These are phyloP conservation scores for Cryptomeria japonica DNA, from an alignment of 75 land plant species.

Conservation along the genomic window DNA sequence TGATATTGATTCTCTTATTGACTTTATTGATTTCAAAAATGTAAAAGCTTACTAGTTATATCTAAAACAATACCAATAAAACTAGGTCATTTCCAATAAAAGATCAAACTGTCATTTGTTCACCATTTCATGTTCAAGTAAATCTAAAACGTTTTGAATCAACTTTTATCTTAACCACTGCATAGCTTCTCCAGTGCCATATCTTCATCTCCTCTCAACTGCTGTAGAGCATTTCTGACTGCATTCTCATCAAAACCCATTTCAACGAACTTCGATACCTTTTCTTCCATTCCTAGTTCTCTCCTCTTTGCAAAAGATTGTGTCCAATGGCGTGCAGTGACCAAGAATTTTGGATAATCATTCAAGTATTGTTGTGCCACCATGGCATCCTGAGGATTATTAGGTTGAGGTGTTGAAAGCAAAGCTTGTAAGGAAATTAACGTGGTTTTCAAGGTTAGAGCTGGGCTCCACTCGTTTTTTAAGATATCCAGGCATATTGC, in stretches of 20 bases:
- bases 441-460: slow-evolving; percentile 88
- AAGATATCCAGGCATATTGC: slow-evolving; percentile 95
- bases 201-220: background rate
- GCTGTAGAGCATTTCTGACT: background rate
- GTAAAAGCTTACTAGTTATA: no score
- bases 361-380: slow-evolving; percentile 84
- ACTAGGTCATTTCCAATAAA: no score
- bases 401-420: slow-evolving; percentile 92
- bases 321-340: slow-evolving; percentile 93
- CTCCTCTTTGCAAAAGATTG: slow-evolving; percentile 82
- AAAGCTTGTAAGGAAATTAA: slow-evolving; percentile 92
- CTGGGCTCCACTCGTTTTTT: slow-evolving; percentile 98
- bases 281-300: slow-evolving; percentile 74
- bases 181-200: background rate
- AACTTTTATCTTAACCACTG: background rate
- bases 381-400: slow-evolving; percentile 97
- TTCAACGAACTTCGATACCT: slow-evolving; percentile 35
- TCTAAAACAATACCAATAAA: no score
- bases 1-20: no score
- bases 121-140: no score
- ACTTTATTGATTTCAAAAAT: no score
- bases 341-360: slow-evolving; percentile 22
- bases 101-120: no score
- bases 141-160: no score
- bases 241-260: background rate